Conservation (phyloP, 495 filamentous ascomycete species). For the Hypoxylon fragiforme region DNA sequence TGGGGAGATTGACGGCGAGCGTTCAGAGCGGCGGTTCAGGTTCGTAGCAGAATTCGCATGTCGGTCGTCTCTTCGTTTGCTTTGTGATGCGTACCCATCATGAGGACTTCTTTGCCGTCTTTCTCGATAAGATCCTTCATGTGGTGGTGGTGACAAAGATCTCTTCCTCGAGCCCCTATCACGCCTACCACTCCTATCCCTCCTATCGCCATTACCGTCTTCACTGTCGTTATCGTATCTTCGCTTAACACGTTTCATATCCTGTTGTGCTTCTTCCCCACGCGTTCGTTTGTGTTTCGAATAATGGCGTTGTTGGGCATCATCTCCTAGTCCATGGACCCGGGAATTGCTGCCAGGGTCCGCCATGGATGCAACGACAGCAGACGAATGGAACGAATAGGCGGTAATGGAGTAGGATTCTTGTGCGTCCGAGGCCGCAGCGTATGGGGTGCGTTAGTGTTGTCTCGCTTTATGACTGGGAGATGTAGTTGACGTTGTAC, state of each 20-base stretch:
- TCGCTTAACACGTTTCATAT: conserved; percentile 7
- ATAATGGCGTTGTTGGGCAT: conserved; percentile 16
- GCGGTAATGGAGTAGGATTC: conserved; percentile 19
- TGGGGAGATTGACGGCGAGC: conserved; percentile 15
- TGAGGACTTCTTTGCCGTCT: not conserved
- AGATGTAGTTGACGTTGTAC: not conserved
- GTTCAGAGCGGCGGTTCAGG: not conserved
- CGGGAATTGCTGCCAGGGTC: conserved; percentile 18
- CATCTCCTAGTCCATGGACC: conserved; percentile 16
- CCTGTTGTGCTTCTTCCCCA: conserved; percentile 18
- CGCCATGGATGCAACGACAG: conserved; percentile 27
- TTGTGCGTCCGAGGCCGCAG: conserved; percentile 20
- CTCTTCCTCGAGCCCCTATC: conserved; percentile 1
- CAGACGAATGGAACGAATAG: conserved; percentile 4
- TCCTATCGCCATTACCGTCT: conserved; percentile 1
- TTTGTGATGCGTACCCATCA: conserved; percentile 5
- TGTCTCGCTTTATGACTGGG: not conserved
- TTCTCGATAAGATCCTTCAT: not conserved
- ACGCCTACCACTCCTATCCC: not conserved
- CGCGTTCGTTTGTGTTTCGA: conserved; percentile 26
- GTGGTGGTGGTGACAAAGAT: conserved; percentile 12
- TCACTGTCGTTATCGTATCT: conserved; percentile 4
- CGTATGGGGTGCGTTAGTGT: not conserved
- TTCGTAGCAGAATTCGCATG: not conserved
- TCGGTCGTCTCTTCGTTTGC: not conserved